A percentile compares a stretch with the other conserved stretches of the same genome.
Conservation (phyloP, 2,329 filamentous ascomycete species). For the Acephala macrosclerotiorum region DNA sequence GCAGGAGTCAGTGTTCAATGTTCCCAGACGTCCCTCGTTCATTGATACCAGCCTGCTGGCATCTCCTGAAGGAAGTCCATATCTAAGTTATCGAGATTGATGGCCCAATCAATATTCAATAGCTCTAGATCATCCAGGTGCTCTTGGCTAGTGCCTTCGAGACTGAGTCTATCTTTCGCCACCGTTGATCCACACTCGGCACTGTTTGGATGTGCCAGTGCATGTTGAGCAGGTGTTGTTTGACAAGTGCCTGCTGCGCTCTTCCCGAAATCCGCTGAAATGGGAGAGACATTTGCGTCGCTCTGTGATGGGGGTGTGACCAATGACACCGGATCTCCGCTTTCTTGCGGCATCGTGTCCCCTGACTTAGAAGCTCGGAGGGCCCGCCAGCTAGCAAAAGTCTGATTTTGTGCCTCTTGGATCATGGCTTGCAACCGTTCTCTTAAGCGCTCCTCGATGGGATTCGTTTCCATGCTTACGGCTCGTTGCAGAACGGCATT, state of each 20-base stretch:
- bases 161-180: neutral
- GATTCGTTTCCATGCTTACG: constrained; percentile 38
- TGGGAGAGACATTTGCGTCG: too few relatives aligned
- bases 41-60: neutral
- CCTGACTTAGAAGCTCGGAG: constrained; percentile 1
- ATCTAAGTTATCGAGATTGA: neutral
- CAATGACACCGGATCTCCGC: neutral
- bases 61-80: neutral
- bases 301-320: too few relatives aligned
- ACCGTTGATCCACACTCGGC: too few relatives aligned
- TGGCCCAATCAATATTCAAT: neutral
- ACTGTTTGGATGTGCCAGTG: too few relatives aligned
- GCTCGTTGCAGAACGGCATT: constrained; percentile 44
- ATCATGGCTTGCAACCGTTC: constrained; percentile 38
- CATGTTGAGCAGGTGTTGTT: too few relatives aligned
- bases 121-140: neutral
- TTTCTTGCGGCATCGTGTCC: neutral
- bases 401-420: constrained; percentile 24
- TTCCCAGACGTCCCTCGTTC: neutral
- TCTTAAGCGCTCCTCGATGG: constrained; percentile 39
- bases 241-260: too few relatives aligned
- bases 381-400: constrained; percentile 35
- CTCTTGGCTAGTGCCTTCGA: neutral
- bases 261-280: too few relatives aligned
- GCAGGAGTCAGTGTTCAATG: too few relatives aligned